Base-by-base conservation (phyloP, 2,329 filamentous ascomycete genomes). In the Cercospora citrullina region DNA sequence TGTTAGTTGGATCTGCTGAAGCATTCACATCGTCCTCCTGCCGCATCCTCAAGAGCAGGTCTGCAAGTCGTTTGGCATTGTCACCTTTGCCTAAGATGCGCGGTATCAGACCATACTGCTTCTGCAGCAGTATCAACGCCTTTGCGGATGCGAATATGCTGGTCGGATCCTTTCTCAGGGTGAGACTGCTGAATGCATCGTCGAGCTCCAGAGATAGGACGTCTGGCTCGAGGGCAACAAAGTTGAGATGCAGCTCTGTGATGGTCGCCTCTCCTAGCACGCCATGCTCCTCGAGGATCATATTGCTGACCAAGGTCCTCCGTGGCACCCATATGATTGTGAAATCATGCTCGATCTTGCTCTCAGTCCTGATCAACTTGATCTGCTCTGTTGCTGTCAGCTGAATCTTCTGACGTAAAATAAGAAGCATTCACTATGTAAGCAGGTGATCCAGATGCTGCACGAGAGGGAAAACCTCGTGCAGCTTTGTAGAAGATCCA, bases 251-350 rank as follows among this genome's bases (percentile, higher is more conserved):
- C 65, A 97, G 88, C 79, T 98, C 94, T 66, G 90, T 87, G 72
- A 98, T 90, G 76, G 89, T 97, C 70, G 94, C 91, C 78, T 99
- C 95, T 67, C 95, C 96, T 60, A 97, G 86, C 14, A 99, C 92
- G 28, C 94, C 95, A 45, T 92, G 91, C 77, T 97, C 93, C 80
- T 99, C 95, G 45, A 99, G 85, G 60, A 98, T 87, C 77, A 93
- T 90, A 78, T 98, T 93, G 73, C 93, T 95, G 64, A 98, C 90
- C 64, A 96, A 84, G 4, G 95, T 98, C 69, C 95, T 91, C 67
- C 95, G 89, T 5, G 96, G 94, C 51, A 96, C 91, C 92, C 95
- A 98, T 78, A 97, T 94, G 74, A 99, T 91, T 71, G 94, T 94
- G 78, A 98, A 97, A 75, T 99, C 94, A 86, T 99, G 95, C 73